A percentile compares a stretch with the other conserved stretches of the same genome.
These are phyloP conservation scores for Ophiostoma sp. DNA, from an alignment of 2,329 filamentous ascomycete genomes.

Conservation along the genomic window DNA sequence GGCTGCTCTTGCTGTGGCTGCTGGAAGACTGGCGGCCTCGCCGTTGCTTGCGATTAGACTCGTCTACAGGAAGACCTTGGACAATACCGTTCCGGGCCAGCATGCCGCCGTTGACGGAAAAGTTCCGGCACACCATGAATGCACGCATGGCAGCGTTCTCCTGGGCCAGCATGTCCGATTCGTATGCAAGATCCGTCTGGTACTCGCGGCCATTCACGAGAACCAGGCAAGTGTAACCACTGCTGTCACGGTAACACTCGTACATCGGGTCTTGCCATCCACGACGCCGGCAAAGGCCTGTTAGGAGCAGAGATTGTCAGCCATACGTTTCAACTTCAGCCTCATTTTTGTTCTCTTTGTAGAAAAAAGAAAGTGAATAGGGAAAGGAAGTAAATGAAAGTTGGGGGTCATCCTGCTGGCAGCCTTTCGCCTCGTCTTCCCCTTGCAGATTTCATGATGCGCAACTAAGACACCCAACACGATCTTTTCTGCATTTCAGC, in stretches of 20 bases:
- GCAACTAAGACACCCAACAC: conserved; percentile 31
- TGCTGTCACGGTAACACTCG: conserved; percentile 72
- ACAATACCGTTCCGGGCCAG: conserved; percentile 68
- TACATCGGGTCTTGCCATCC: conserved; percentile 91
- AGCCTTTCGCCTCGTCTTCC: not conserved
- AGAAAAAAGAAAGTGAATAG: not conserved
- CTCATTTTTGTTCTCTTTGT: not conserved
- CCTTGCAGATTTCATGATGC: conserved; percentile 1
- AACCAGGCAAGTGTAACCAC: conserved; percentile 84
- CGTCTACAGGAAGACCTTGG: conserved; percentile 62
- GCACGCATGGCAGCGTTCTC: conserved; percentile 94
- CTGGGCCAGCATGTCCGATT: conserved; percentile 77
- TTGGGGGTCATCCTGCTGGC: not conserved
- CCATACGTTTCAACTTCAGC: not conserved
- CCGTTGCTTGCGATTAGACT: conserved; percentile 50
- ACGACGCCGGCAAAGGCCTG: conserved; percentile 91
- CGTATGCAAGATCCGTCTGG: conserved; percentile 83
- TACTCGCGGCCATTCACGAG: conserved; percentile 97
- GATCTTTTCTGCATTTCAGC: conserved; percentile 39
- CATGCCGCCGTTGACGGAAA: conserved; percentile 96
- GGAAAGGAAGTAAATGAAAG: not conserved
- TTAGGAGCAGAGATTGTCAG: conserved; percentile 38
- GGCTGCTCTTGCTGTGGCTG: conserved; percentile 46
- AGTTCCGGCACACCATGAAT: conserved; percentile 97
- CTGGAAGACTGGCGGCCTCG: conserved; percentile 49